Conservation (phyloP, 495 filamentous ascomycete genomes). For the Neurospora sp. region DNA sequence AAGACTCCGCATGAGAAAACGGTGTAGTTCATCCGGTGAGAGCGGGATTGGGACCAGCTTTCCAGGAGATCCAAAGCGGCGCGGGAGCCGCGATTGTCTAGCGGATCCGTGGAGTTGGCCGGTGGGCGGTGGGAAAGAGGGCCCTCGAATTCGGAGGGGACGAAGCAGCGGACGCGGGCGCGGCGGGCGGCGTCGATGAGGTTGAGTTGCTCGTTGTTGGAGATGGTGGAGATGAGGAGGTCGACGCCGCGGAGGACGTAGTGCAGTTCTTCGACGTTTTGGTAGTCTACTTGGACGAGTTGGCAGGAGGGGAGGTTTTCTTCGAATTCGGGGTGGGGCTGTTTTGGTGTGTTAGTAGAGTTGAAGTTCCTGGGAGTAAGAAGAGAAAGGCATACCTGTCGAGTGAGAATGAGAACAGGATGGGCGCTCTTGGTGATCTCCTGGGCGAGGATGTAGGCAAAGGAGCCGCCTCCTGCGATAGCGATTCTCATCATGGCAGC, state of each 20-base stretch:
- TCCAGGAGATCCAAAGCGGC: conserved; percentile 45
- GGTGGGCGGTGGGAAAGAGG: conserved; percentile 30
- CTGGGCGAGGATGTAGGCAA: conserved; percentile 53
- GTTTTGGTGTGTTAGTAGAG: conserved; percentile 1
- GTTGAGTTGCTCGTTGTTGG: conserved; percentile 51
- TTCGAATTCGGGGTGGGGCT: conserved; percentile 28
- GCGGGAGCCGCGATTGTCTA: conserved; percentile 31
- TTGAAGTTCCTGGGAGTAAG: neutral
- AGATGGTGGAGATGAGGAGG: conserved; percentile 65
- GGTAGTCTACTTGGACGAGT: conserved; percentile 55
- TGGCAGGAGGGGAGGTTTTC: conserved; percentile 40
- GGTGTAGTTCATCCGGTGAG: conserved; percentile 47
- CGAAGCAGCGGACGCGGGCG: conserved; percentile 55
- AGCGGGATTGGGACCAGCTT: conserved; percentile 32
- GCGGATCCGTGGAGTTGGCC: conserved; percentile 38
- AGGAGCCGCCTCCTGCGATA: conserved; percentile 59
- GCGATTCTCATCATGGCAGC: conserved; percentile 56
- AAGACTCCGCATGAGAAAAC: conserved; percentile 66
- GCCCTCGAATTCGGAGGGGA: conserved; percentile 69
- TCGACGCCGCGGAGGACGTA: conserved; percentile 59
- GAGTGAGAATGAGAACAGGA: conserved; percentile 57
- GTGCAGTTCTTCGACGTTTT: conserved; percentile 41
- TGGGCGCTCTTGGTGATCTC: conserved; percentile 50
- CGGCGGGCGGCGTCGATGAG: conserved; percentile 61
- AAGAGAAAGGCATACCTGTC: conserved; percentile 35